A percentile compares a stretch with the other conserved stretches of the same genome.
Conservation (phyloP, 805 yeast genomes). For the Zygosaccharomyces bisporus region DNA sequence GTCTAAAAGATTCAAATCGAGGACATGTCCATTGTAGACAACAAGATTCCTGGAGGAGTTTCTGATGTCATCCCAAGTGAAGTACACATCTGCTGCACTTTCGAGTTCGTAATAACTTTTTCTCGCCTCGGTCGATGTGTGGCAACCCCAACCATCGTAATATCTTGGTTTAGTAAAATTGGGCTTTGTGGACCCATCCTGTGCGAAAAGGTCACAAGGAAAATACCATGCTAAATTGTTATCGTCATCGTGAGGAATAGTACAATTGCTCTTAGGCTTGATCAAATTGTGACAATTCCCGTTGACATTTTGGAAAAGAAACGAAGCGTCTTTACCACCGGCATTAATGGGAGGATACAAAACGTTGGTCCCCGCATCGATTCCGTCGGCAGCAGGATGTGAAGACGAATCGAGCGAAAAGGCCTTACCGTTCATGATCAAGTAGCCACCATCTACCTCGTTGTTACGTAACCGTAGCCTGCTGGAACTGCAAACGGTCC, state of each 20-base stretch:
- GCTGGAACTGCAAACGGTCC: constrained; percentile 62
- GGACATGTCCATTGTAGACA: constrained; percentile 84
- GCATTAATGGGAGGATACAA: constrained; percentile 83
- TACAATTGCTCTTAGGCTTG: constrained; percentile 59
- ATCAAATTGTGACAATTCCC: constrained; percentile 83
- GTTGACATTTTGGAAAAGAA: constrained; percentile 86
- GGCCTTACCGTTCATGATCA: constrained; percentile 80
- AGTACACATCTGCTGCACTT: constrained; percentile 71
- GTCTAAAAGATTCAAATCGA: constrained; percentile 71
- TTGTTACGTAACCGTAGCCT: constrained; percentile 52
- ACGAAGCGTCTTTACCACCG: constrained; percentile 82
- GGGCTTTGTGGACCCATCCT: constrained; percentile 68
- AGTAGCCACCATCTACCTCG: constrained; percentile 52
- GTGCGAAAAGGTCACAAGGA: constrained; percentile 75
- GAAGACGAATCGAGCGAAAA: constrained; percentile 64
- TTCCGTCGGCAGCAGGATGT: constrained; percentile 83
- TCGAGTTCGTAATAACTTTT: constrained; percentile 57
- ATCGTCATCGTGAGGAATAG: constrained; percentile 63
- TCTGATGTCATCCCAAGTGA: constrained; percentile 82
- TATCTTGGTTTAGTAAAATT: constrained; percentile 53
- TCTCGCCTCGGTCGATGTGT: constrained; percentile 70
- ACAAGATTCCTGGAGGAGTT: constrained; percentile 70
- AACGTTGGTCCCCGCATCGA: constrained; percentile 62
- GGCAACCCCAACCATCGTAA: constrained; percentile 89
- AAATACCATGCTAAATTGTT: constrained; percentile 88